Percentiles rank a stretch among this genome's conserved stretches.
Conservation (phyloP, 2,329 filamentous ascomycete genomes). For the Phyllosticta citriasiana region DNA sequence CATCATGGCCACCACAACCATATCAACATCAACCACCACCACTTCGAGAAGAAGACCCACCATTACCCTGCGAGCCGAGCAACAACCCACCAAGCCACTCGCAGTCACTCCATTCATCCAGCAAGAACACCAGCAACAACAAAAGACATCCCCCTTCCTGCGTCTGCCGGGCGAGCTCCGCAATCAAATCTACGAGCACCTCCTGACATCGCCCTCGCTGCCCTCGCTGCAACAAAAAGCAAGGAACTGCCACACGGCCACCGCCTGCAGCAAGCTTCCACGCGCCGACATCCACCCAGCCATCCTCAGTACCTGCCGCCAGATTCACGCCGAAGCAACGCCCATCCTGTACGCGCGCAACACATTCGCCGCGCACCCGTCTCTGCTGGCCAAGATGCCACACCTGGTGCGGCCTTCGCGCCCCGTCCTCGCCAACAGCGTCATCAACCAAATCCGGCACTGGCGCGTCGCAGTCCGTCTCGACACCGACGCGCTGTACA, state of each 20-base stretch:
- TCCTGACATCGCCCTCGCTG: slow-evolving; percentile 22
- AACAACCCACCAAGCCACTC: slow-evolving; percentile 3
- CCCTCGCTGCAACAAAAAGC: slow-evolving; percentile 16
- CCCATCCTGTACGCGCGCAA: slow-evolving; percentile 40
- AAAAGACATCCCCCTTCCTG: slow-evolving; percentile 23
- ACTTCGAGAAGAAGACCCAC: not conserved
- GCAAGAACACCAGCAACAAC: not conserved
- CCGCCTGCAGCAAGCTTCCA: slow-evolving; percentile 7
- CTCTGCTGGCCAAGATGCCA: slow-evolving; percentile 36
- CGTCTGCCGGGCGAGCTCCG: slow-evolving; percentile 50
- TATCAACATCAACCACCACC: slow-evolving; percentile 17
- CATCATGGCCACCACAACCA: slow-evolving; percentile 37
- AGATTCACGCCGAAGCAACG: slow-evolving; percentile 31
- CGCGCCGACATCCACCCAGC: slow-evolving; percentile 25
- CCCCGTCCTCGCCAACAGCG: slow-evolving; percentile 25
- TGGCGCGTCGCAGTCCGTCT: slow-evolving; percentile 39
- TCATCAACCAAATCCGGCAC: slow-evolving; percentile 28
- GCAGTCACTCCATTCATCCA: slow-evolving; percentile 12
- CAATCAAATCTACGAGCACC: slow-evolving; percentile 44
- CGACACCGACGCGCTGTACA: slow-evolving; percentile 41
- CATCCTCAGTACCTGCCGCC: slow-evolving; percentile 33
- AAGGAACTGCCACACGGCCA: slow-evolving; percentile 14
- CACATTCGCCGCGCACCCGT: slow-evolving; percentile 40
- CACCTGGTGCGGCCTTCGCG: slow-evolving; percentile 28
- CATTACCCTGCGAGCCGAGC: slow-evolving; percentile 5